Conservation (phyloP, 2,329 filamentous ascomycete species). For the Penicillium sp. region DNA sequence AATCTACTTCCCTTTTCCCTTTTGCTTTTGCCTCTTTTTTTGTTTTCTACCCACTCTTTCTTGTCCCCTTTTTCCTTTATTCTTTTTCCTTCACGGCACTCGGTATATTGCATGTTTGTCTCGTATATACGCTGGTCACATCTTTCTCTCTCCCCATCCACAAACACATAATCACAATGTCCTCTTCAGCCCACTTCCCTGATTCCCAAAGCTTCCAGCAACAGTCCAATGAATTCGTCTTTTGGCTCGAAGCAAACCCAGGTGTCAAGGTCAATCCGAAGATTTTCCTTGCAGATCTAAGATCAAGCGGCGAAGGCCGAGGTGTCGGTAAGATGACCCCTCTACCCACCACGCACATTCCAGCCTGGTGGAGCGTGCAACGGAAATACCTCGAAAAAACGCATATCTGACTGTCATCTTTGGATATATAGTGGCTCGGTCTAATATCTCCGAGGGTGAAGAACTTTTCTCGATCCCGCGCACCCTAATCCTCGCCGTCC, state of each 20-base stretch:
- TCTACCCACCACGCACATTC: conserved; percentile 21
- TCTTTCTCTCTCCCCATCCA: conserved; percentile 11
- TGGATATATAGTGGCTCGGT: conserved; percentile 59
- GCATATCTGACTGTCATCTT: conserved; percentile 22
- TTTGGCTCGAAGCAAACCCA: conserved; percentile 54
- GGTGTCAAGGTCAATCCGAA: conserved; percentile 58
- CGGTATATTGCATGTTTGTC: not conserved
- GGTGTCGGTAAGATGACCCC: conserved; percentile 56
- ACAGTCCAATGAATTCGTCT: conserved; percentile 52
- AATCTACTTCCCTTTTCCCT: conserved; percentile 15
- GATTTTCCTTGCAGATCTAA: conserved; percentile 58
- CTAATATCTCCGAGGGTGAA: conserved; percentile 70
- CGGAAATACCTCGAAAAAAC: conserved; percentile 13
- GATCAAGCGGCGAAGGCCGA: conserved; percentile 56
- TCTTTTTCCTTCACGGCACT: not conserved
- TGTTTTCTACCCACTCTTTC: conserved; percentile 11
- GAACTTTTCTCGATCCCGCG: conserved; percentile 79
- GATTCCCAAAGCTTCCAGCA: conserved; percentile 42
- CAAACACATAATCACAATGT: conserved; percentile 27
- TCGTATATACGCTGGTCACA: not conserved
- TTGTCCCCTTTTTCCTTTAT: not conserved
- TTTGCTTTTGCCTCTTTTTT: conserved; percentile 2
- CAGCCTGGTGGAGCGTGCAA: conserved; percentile 4
- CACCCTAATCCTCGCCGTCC: conserved; percentile 64
- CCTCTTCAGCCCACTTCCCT: conserved; percentile 34